phyloP scores from a whole-genome alignment of 2,329 filamentous ascomycete species.

The Sporothrix dimorphospora region DNA sequence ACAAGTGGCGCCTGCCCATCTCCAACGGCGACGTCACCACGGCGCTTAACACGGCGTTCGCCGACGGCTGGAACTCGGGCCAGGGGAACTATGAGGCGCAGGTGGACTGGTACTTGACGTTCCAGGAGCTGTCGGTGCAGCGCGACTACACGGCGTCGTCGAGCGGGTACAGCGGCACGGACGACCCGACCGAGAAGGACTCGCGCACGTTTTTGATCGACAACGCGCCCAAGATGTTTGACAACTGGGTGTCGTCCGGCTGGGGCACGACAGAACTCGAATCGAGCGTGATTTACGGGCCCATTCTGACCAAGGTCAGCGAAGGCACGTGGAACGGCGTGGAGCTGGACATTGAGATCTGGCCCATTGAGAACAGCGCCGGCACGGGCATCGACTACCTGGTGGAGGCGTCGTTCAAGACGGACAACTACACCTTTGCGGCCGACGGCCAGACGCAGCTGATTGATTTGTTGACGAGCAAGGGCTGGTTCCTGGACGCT shows the following conservation, averaged over 20 bases:
- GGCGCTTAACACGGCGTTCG: constrained; percentile 39
- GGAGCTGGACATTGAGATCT: constrained; percentile 41
- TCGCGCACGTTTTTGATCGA: constrained; percentile 36
- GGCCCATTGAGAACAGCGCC: constrained; percentile 37
- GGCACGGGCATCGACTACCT: constrained; percentile 38
- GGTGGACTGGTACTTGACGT: constrained; percentile 45
- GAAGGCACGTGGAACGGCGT: constrained; percentile 39
- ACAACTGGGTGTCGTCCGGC: constrained; percentile 37
- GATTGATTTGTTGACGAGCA: constrained; percentile 34
- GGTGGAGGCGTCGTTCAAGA: constrained; percentile 41
- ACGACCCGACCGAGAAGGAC: constrained; percentile 35
- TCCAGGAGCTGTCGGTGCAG: constrained; percentile 44
- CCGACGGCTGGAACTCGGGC: constrained; percentile 42
- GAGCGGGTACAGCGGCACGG: constrained; percentile 37
- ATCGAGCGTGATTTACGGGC: constrained; percentile 40
- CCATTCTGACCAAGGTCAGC: constrained; percentile 40
- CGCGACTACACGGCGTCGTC: constrained; percentile 38
- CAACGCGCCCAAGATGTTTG: constrained; percentile 41
- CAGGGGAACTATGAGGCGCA: constrained; percentile 42
- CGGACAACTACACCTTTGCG: constrained; percentile 32
- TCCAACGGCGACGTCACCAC: constrained; percentile 38
- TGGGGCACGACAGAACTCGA: constrained; percentile 38
- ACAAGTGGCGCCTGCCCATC: constrained; percentile 45
- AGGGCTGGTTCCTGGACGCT: constrained; percentile 38
- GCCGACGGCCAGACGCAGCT: constrained; percentile 33